Base-by-base conservation (phyloP, 257 asterid species). In the Apocynum venetum region DNA sequence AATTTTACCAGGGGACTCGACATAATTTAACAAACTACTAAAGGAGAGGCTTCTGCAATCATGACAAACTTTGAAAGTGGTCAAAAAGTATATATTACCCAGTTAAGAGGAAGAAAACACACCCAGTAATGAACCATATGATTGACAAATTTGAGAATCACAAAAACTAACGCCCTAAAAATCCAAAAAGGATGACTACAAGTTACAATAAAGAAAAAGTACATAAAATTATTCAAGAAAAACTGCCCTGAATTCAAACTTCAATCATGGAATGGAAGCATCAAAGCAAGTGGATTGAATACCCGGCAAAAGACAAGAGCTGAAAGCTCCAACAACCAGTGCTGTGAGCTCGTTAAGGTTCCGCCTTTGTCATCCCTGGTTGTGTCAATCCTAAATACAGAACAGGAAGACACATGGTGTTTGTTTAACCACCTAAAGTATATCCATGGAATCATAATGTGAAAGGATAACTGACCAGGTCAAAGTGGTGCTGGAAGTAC, bases 261-360 rank as follows among this genome's bases (percentile, higher is more conserved):
- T 38, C 59, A 19, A 11, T 4, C 13, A 57, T 44, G 38, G 52
- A 47, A 60, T 44, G 38, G 52, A 47, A 60, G 71, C 55, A 63
- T 19, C 35, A 31, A 74, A 59, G 76, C 43, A 77, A 80, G 76
- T 47, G 44, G 51, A 48, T 36, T 15, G 67, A 75, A 63, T 95
- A 95, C 99, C 96, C 94, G 91, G 82, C 86, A 85, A 85, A 93
- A 88, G 82, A 91, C 94, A 76, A 87, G 89, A 78, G 97, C 93
- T 35, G 94, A 91, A 89, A 95, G 97, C 87, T 91, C 97, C 89
- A 93, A 72, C 78, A 89, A 47, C 51, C 81, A 81, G 71, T 75
- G 84, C 57, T 94, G 97, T 51, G 97, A 89, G 81, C 86, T 85
- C 49, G 97, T 89, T 82, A 94, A 78, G 84, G 83, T 76, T 72